Conservation (phyloP, 768 basidiomycete species). For the Pisolithus microcarpus region DNA sequence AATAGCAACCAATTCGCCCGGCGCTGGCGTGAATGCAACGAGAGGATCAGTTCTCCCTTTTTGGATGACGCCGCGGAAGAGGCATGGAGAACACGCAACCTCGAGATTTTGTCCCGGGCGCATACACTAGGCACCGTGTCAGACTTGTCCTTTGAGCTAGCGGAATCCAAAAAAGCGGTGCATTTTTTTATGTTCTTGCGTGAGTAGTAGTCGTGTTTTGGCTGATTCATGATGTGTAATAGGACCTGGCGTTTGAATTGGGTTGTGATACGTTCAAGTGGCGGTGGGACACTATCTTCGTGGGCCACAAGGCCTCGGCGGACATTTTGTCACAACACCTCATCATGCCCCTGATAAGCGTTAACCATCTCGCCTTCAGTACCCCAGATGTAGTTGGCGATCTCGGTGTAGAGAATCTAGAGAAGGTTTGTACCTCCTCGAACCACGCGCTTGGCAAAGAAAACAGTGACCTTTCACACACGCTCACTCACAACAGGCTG, state of each 20-base stretch:
- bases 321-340: constrained; percentile 74
- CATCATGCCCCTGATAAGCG: constrained; percentile 67
- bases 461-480: neutral
- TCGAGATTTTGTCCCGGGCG: constrained; percentile 48
- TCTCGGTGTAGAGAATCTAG: constrained; percentile 51
- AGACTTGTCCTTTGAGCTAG: constrained; percentile 53
- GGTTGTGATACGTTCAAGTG: constrained; percentile 60
- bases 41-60: constrained; percentile 21
- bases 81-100: constrained; percentile 48
- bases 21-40: constrained; percentile 62
- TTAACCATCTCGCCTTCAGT: constrained; percentile 60
- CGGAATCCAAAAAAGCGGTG: constrained; percentile 56
- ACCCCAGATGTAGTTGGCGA: constrained; percentile 51
- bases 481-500: constrained; percentile 29
- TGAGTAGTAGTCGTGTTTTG: constrained; percentile 1
- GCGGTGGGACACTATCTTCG: constrained; percentile 69
- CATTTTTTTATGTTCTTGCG: constrained; percentile 1
- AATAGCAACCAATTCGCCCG: constrained; percentile 54
- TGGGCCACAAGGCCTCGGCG: constrained; percentile 59
- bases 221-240: constrained; percentile 10
- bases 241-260: constrained; percentile 66
- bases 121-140: constrained; percentile 59
- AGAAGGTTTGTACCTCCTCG: constrained; percentile 43
- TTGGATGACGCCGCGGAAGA: constrained; percentile 43
- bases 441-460: neutral